Percentiles rank a stretch among this genome's conserved stretches.
Conservation (phyloP, 306 rosid genomes). For the Benincasa hispida region DNA sequence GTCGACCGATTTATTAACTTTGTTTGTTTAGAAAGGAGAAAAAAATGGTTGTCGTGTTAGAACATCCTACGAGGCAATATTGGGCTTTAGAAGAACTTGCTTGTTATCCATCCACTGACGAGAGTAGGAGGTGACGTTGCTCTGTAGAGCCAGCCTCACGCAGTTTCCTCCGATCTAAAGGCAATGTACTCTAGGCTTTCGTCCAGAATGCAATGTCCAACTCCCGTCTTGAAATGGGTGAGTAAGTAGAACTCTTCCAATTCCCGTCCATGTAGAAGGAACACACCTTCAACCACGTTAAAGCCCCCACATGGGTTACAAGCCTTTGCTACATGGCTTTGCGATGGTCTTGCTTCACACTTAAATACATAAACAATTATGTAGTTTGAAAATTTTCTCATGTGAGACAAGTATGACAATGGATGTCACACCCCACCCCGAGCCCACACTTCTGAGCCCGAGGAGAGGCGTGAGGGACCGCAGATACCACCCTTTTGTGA, state of each 20-base stretch:
- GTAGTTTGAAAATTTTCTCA: background rate
- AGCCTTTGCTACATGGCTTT: background rate
- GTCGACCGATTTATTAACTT: no score
- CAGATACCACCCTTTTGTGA: no score
- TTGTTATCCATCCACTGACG: no score
- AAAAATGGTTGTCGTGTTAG: no score
- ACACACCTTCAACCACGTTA: background rate
- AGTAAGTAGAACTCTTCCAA: fast-evolving
- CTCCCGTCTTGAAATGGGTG: background rate
- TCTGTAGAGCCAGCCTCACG: constrained; percentile 25
- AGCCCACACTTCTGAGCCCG: no score
- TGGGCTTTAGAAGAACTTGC: no score
- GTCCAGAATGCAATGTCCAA: background rate
- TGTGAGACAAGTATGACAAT: background rate
- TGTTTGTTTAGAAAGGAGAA: no score
- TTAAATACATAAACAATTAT: no score
- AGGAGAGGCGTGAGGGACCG: no score
- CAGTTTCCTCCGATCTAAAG: background rate
- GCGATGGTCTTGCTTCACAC: no score
- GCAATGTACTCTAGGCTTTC: background rate
- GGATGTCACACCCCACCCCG: no score
- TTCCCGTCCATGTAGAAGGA: background rate
- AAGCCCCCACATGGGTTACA: background rate
- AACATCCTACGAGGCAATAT: no score
- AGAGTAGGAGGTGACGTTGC: constrained; percentile 4